These are phyloP conservation scores for Colletotrichum ledebouriae DNA, from an alignment of 2,329 filamentous ascomycete genomes.

Conservation along the genomic window DNA sequence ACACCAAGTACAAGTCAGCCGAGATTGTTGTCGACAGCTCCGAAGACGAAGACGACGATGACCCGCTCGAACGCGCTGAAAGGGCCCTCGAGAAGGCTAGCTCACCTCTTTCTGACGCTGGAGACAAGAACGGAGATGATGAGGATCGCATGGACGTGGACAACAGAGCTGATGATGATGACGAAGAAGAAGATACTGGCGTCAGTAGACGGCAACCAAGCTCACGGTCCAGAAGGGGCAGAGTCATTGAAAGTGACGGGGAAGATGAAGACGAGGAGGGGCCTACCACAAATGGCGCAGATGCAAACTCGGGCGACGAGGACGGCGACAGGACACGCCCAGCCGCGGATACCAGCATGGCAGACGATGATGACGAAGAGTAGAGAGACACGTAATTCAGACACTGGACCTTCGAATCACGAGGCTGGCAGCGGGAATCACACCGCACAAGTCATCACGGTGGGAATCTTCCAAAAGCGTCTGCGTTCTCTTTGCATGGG, in stretches of 20 bases:
- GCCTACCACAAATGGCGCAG: constrained; percentile 39
- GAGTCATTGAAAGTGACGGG: constrained; percentile 69
- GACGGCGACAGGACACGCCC: constrained; percentile 46
- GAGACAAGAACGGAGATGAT: constrained; percentile 47
- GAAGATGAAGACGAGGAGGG: constrained; percentile 60
- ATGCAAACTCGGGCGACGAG: constrained; percentile 44
- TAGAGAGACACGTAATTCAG: constrained; percentile 22
- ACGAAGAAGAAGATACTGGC: constrained; percentile 67
- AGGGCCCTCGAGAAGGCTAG: constrained; percentile 55
- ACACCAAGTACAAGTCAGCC: constrained; percentile 83
- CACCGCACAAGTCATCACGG: constrained; percentile 17
- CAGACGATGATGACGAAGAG: constrained; percentile 53
- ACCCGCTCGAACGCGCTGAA: constrained; percentile 62
- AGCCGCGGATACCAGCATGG: constrained; percentile 57
- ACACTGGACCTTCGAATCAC: constrained; percentile 1
- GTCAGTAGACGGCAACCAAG: constrained; percentile 58
- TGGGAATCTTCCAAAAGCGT: constrained; percentile 30
- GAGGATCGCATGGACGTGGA: constrained; percentile 69
- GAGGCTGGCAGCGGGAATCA: constrained; percentile 16
- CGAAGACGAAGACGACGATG: constrained; percentile 63
- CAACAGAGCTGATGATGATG: constrained; percentile 53
- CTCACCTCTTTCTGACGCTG: constrained; percentile 51
- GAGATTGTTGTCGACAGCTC: constrained; percentile 87
- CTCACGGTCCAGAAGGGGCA: constrained; percentile 64
- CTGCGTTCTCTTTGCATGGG: constrained; percentile 27